Conservation (phyloP, 148 eudicot genomes). For the Amaranthus hypochondriacus region DNA sequence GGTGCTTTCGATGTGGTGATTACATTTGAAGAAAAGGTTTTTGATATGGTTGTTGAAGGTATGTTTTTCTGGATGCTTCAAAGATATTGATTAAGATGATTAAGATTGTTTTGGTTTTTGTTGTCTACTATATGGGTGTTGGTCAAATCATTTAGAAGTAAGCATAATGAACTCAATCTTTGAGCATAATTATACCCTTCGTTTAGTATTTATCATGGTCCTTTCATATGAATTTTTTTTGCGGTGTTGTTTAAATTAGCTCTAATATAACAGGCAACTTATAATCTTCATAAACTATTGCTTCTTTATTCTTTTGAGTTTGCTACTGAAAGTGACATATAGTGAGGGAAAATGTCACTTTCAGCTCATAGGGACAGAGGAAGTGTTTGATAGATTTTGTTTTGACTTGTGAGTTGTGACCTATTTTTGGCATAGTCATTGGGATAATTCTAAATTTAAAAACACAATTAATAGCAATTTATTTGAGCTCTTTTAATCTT, state of each 20-base stretch:
- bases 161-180: not conserved
- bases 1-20: conserved; percentile 79
- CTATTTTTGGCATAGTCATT: not conserved
- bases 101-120: not conserved
- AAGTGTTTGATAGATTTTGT: too few relatives aligned
- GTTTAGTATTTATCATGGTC: not conserved
- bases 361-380: too few relatives aligned
- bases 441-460: too few relatives aligned
- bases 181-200: not conserved
- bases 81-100: not conserved
- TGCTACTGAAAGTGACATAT: too few relatives aligned
- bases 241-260: not conserved
- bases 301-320: too few relatives aligned
- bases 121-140: not conserved
- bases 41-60: conserved; percentile 98
- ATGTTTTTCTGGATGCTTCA: conserved; percentile 20
- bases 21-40: conserved; percentile 91
- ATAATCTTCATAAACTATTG: too few relatives aligned
- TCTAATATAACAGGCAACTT: too few relatives aligned
- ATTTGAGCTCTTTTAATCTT: not conserved
- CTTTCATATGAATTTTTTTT: not conserved
- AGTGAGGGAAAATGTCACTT: too few relatives aligned
- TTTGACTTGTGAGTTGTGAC: not conserved
- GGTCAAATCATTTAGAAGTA: not conserved
- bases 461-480: not conserved